Evolutionary conservation across 2,329 filamentous ascomycete species (phyloP), one percentile per base, ranked within the genome.

Genomic region (Aspergillus nomiae): DNA sequence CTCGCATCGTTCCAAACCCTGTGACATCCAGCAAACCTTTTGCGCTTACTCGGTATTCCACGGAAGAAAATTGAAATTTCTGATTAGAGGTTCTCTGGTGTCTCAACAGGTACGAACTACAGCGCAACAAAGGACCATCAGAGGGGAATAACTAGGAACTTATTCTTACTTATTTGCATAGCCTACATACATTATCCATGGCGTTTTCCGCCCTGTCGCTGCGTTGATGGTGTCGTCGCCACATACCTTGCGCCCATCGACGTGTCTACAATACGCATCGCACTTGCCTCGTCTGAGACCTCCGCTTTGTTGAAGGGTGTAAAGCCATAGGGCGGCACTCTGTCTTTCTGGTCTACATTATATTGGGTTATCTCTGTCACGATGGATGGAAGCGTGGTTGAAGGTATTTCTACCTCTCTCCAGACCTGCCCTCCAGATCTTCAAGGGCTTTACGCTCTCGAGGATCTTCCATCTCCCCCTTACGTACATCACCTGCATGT

Each of bases 331-430:
- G 12, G 34, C 19, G 30, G 26, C 24, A 36, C n/a, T 19, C 12
- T 38, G 51, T 24, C 11, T 24, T 36, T 55, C 11, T 38, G n/a
- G 41, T 38, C n/a, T 38, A 55, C n/a, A 26, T 38, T 19, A 21
- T 55, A 21, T 21, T 36, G 51, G 41, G 32, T 32, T 30, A 36
- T 48, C 19, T 32, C 26, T 32, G 43, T 34, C 26, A 48, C 26
- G 66, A 71, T 72, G 69, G 66, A 69, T 63, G 64, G 62, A 68
- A 71, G 62, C 62, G 63, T 69, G 70, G 68, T 67, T 74, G 75
- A 77, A 78, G 76, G 76, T 77, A 77, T 72, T 74, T 75, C 73
- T 74, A 73, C 74, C 74, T 77, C 73, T 72, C 70, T 69, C 60
- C 63, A 68, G 65, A 65, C 64, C 59, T 70, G 66, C 65, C 60